Conservation (phyloP, 2,329 filamentous ascomycete species). For the Didymella segeticola region DNA sequence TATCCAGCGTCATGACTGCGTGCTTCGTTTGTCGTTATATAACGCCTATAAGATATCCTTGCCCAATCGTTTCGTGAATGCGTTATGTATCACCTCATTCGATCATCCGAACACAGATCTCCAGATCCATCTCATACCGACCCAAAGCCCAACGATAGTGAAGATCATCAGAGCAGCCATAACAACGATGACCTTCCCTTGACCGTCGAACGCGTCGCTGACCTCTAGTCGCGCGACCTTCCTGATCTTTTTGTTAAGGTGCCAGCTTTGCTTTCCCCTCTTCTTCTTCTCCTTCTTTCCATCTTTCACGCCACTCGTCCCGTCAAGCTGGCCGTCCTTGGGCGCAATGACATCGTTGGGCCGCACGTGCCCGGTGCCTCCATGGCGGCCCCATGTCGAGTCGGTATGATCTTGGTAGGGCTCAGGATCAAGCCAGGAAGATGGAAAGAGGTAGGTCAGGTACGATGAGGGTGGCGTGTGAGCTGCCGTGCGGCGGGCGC, state of each 20-base stretch:
- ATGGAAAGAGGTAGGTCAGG: constrained; percentile 30
- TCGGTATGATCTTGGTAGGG: constrained; percentile 52
- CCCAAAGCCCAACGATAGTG: constrained; percentile 23
- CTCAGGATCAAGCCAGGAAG: constrained; percentile 48
- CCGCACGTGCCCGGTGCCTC: constrained; percentile 27
- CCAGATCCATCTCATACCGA: constrained; percentile 32
- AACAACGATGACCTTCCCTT: constrained; percentile 60
- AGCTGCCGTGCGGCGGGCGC: constrained; percentile 54
- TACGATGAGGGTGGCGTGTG: constrained; percentile 31
- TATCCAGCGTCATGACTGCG: neutral
- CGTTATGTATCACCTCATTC: neutral
- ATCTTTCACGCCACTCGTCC: neutral
- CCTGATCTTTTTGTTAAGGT: constrained; percentile 52
- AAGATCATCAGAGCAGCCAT: constrained; percentile 50
- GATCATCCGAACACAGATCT: constrained; percentile 3
- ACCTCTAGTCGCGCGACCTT: constrained; percentile 69
- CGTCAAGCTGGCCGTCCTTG: constrained; percentile 10
- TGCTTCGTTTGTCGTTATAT: constrained; percentile 3
- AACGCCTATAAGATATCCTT: neutral
- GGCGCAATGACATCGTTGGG: constrained; percentile 29
- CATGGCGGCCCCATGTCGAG: constrained; percentile 33
- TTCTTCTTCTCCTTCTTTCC: constrained; percentile 10
- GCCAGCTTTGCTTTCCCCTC: constrained; percentile 44
- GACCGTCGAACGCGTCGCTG: constrained; percentile 68
- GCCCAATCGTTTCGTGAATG: neutral